These are phyloP conservation scores for Huntiella moniliformis DNA, from an alignment of 2,329 filamentous ascomycete species.

Conservation along the genomic window DNA sequence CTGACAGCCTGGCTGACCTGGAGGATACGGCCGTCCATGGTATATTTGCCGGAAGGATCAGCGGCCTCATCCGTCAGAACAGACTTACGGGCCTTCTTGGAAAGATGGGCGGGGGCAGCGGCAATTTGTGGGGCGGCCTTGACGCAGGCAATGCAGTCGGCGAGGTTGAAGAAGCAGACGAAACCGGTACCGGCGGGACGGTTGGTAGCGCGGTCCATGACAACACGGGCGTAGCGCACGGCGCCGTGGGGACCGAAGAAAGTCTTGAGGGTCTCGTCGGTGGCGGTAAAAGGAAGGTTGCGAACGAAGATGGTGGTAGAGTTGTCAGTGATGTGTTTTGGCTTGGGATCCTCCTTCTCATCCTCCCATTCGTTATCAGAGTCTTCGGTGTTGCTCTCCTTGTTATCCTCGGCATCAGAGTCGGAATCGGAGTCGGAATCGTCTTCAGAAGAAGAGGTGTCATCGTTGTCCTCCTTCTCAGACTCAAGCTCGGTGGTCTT, in stretches of 20 bases:
- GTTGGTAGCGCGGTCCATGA: conserved; percentile 70
- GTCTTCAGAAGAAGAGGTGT: conserved; percentile 23
- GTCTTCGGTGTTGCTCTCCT: conserved; percentile 23
- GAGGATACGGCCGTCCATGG: conserved; percentile 72
- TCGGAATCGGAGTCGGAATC: conserved; percentile 27
- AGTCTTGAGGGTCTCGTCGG: conserved; percentile 62
- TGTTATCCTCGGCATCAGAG: conserved; percentile 25
- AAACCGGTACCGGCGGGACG: conserved; percentile 85
- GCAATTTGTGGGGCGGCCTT: conserved; percentile 49
- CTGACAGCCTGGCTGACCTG: conserved; percentile 72
- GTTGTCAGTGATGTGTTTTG: conserved; percentile 39
- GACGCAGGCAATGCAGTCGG: conserved; percentile 61
- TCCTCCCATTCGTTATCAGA: conserved; percentile 27
- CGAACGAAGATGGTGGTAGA: conserved; percentile 75
- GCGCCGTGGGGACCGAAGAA: conserved; percentile 80
- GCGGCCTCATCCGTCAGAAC: conserved; percentile 71
- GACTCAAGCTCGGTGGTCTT: conserved; percentile 39
- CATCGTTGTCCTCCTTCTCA: conserved; percentile 33
- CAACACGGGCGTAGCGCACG: conserved; percentile 80
- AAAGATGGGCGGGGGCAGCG: conserved; percentile 13
- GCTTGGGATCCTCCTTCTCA: conserved; percentile 27
- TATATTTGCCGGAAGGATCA: conserved; percentile 72
- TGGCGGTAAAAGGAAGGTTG: conserved; percentile 78
- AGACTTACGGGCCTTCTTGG: conserved; percentile 48
- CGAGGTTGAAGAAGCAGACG: conserved; percentile 68